Percentiles rank a stretch among this genome's conserved stretches.
Evolutionary conservation across 2,329 filamentous ascomycete species (phyloP).

Genomic region (Penicillium sp.): DNA sequence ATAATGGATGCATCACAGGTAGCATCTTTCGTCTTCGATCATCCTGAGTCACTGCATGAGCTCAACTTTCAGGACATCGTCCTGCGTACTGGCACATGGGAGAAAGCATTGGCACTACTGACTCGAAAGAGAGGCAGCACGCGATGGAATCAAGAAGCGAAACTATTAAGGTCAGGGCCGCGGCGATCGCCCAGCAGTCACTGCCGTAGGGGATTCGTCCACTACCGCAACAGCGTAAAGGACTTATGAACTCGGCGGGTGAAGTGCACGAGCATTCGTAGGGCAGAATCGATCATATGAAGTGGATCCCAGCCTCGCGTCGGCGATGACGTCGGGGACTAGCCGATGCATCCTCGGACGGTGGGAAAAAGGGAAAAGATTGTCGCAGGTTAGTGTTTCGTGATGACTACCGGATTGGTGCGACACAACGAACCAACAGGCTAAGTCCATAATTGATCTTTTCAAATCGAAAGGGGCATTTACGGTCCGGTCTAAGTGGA

Average conservation of each 20-base stretch:
- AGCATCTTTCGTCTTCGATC: conserved; percentile 66
- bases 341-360: conserved; percentile 8
- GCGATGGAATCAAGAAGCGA: conserved; percentile 44
- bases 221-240: conserved; percentile 24
- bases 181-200: conserved; percentile 26
- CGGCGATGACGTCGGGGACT: conserved; percentile 26
- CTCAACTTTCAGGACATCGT: conserved; percentile 79
- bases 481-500: conserved; percentile 11
- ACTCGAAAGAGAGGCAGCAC: conserved; percentile 47
- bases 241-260: conserved; percentile 24
- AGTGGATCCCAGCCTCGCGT: conserved; percentile 32
- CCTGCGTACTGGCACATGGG: conserved; percentile 74
- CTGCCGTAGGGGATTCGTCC: conserved; percentile 35
- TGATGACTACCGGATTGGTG: conserved; percentile 26
- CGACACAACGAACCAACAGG: conserved; percentile 1
- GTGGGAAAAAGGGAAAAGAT: conserved; percentile 14
- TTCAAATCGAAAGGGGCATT: not conserved
- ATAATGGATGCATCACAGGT: conserved; percentile 73
- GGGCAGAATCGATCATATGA: conserved; percentile 41
- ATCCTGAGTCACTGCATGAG: conserved; percentile 70
- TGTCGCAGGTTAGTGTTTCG: conserved; percentile 15
- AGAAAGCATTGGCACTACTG: conserved; percentile 77
- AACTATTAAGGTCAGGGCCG: conserved; percentile 41
- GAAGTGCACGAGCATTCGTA: conserved; percentile 34
- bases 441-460: not conserved